These are phyloP conservation scores for Pseudogymnoascus sp. DNA, from an alignment of 2,329 filamentous ascomycete species.

Conservation along the genomic window DNA sequence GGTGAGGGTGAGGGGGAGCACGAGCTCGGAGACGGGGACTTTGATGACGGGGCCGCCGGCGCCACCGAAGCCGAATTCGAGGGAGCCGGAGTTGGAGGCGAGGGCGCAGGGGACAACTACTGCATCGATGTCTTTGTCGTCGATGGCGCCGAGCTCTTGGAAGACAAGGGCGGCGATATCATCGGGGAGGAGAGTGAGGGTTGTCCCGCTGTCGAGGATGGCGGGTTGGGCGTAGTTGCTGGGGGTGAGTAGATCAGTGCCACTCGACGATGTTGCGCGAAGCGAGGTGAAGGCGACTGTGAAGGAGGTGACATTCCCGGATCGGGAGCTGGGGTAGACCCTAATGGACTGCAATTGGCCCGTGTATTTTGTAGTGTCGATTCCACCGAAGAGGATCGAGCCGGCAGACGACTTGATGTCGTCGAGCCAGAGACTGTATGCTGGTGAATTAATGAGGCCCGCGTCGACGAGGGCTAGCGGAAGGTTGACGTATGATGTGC, in stretches of 20 bases:
- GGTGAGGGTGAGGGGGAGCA: conserved; percentile 27
- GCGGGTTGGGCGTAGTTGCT: conserved; percentile 37
- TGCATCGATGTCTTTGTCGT: conserved; percentile 35
- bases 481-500: conserved; percentile 31
- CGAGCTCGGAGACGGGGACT: conserved; percentile 40
- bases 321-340: conserved; percentile 21
- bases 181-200: conserved; percentile 57
- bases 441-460: conserved; percentile 37
- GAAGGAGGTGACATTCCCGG: conserved; percentile 22
- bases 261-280: conserved; percentile 23
- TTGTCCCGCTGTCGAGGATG: conserved; percentile 60
- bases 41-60: conserved; percentile 36
- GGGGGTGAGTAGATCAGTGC: conserved; percentile 20
- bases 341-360: conserved; percentile 31
- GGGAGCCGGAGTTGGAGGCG: conserved; percentile 32
- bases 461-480: conserved; percentile 32
- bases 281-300: conserved; percentile 29
- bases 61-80: conserved; percentile 44
- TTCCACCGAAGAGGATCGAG: conserved; percentile 38
- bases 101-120: conserved; percentile 42
- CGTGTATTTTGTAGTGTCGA: conserved; percentile 39
- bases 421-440: conserved; percentile 33
- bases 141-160: conserved; percentile 39
- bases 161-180: conserved; percentile 41
- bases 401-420: conserved; percentile 29